A percentile compares a stretch with the other conserved stretches of the same genome.
phyloP scores from a whole-genome alignment of 1,284 basidiomycete genomes.

The Sporisorium sorghi region DNA sequence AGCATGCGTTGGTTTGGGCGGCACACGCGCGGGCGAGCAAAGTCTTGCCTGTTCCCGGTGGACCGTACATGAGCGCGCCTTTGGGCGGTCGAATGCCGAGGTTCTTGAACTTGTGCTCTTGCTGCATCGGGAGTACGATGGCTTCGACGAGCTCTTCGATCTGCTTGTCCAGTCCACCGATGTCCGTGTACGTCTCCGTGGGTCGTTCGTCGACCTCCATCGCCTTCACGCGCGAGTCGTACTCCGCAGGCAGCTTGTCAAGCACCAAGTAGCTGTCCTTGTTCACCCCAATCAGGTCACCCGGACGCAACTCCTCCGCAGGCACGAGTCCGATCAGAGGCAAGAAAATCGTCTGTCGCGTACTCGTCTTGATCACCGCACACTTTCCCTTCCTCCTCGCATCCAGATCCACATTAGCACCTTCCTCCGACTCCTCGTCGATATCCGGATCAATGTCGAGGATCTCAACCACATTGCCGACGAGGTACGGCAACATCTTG shows the following conservation, averaged over 20 bases:
- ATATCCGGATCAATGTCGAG: slow-evolving; percentile 90
- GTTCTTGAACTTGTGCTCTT: slow-evolving; percentile 83
- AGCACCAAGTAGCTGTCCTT: slow-evolving; percentile 99
- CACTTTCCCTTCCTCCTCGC: slow-evolving; percentile 96
- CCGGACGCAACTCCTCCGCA: slow-evolving; percentile 85
- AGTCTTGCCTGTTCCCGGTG: slow-evolving; percentile 93
- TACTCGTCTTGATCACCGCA: slow-evolving; percentile 98
- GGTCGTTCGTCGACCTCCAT: slow-evolving; percentile 93
- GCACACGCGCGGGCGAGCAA: slow-evolving; percentile 91
- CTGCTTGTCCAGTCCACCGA: slow-evolving; percentile 83
- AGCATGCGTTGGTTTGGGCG: slow-evolving; percentile 83
- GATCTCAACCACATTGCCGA: slow-evolving; percentile 87
- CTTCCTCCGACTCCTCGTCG: slow-evolving; percentile 82
- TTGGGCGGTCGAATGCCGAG: slow-evolving; percentile 84
- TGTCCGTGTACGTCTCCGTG: slow-evolving; percentile 82
- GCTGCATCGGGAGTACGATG: slow-evolving; percentile 83
- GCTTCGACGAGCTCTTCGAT: slow-evolving; percentile 84
- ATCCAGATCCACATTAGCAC: slow-evolving; percentile 91
- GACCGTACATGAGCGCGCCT: slow-evolving; percentile 83
- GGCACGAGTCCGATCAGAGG: slow-evolving; percentile 97
- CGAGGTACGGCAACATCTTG: slow-evolving; percentile 97
- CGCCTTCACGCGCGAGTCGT: slow-evolving; percentile 82
- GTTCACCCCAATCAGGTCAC: slow-evolving; percentile 97
- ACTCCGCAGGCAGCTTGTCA: slow-evolving; percentile 84
- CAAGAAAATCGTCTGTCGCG: slow-evolving; percentile 93